Evolutionary conservation across 805 yeast species (phyloP).

Genomic region (Candida nanaspora): DNA sequence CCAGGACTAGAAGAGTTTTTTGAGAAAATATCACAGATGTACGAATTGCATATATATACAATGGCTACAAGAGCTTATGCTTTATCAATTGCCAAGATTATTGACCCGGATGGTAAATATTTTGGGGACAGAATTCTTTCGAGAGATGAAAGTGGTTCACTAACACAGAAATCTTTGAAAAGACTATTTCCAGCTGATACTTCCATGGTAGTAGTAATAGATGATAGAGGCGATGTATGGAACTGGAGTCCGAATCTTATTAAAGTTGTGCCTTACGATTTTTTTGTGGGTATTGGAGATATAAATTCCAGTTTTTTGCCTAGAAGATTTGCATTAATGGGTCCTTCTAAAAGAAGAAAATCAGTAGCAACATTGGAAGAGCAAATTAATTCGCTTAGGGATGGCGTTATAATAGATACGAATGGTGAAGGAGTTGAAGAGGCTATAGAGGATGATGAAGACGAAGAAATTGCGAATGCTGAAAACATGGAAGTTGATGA

Average conservation of each 20-base stretch:
- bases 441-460: constrained; percentile 21
- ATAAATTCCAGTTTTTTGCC: constrained; percentile 91
- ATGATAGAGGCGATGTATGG: constrained; percentile 99
- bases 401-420: constrained; percentile 1
- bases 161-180: constrained; percentile 82
- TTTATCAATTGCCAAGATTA: constrained; percentile 75
- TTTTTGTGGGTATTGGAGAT: constrained; percentile 96
- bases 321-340: constrained; percentile 51
- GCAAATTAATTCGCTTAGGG: constrained; percentile 21
- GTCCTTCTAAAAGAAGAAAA: constrained; percentile 57
- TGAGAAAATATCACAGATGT: constrained; percentile 50
- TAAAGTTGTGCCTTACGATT: constrained; percentile 91
- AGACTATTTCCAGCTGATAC: constrained; percentile 93
- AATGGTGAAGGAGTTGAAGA: constrained; percentile 9
- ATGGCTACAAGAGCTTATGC: constrained; percentile 98
- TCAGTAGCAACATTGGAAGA: constrained; percentile 53
- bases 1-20: constrained; percentile 81
- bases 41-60: constrained; percentile 91
- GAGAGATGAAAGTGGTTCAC: constrained; percentile 89
- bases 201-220: constrained; percentile 92
- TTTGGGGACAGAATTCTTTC: constrained; percentile 90
- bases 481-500: constrained; percentile 4
- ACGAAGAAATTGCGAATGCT: constrained; percentile 9
- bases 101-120: constrained; percentile 80
- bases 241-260: constrained; percentile 90